Evolutionary conservation across 805 yeast genomes (phyloP).

Genomic region (Blastobotrys americana): DNA sequence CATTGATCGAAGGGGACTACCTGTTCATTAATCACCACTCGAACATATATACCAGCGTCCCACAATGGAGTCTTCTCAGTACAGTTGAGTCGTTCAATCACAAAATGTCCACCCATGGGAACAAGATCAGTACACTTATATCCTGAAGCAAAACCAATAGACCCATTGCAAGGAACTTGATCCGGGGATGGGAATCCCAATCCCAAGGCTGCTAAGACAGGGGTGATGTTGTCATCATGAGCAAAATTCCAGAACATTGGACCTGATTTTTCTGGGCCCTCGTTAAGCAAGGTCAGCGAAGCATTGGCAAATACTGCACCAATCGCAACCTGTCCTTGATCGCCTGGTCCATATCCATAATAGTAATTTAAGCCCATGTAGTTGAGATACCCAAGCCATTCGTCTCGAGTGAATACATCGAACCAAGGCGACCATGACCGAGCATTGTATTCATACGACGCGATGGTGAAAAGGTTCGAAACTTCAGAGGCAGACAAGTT

Average conservation of each 20-base stretch:
- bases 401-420: conserved; percentile 28
- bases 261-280: conserved; percentile 31
- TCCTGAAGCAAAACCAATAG: conserved; percentile 39
- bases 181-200: conserved; percentile 34
- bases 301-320: conserved; percentile 47
- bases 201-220: conserved; percentile 45
- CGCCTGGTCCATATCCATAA: conserved; percentile 30
- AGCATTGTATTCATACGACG: conserved; percentile 46
- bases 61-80: not conserved
- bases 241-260: conserved; percentile 42
- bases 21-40: conserved; percentile 47
- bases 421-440: conserved; percentile 38
- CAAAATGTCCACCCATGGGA: conserved; percentile 53
- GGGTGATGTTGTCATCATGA: conserved; percentile 51
- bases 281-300: conserved; percentile 39
- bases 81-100: conserved; percentile 45
- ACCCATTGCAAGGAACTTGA: conserved; percentile 37
- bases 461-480: conserved; percentile 36
- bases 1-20: conserved; percentile 45
- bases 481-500: conserved; percentile 38
- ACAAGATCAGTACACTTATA: conserved; percentile 44
- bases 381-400: conserved; percentile 25
- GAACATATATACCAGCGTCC: conserved; percentile 34
- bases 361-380: conserved; percentile 17
- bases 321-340: conserved; percentile 23